phyloP scores from a whole-genome alignment of 345 rosid species.

The Pistacia vera region DNA sequence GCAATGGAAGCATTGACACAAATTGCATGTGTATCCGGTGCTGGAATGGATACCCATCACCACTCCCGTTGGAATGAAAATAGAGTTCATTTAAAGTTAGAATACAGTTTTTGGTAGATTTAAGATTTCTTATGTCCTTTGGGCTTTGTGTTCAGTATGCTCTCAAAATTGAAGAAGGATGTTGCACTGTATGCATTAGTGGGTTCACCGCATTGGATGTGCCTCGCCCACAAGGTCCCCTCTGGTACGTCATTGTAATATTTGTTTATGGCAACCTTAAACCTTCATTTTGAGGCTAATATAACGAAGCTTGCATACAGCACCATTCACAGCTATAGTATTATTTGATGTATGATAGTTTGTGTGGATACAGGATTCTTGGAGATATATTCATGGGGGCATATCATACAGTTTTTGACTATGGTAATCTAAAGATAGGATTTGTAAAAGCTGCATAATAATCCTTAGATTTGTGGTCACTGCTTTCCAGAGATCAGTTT shows the following conservation, averaged over 20 bases:
- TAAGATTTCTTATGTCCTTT: background rate
- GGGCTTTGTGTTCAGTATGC: constrained; percentile 38
- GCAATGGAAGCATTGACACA: too few relatives aligned
- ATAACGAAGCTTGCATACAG: background rate
- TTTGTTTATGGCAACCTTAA: background rate
- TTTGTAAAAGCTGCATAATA: constrained; percentile 47
- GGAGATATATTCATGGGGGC: constrained; percentile 60
- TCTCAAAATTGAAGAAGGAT: constrained; percentile 35
- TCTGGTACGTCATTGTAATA: constrained; percentile 37
- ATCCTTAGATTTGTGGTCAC: background rate
- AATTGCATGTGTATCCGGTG: too few relatives aligned
- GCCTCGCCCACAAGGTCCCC: constrained; percentile 57
- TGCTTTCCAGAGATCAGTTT: too few relatives aligned
- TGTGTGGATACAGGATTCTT: constrained; percentile 43
- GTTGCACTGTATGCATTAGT: constrained; percentile 45
- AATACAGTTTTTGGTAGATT: background rate
- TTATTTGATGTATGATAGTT: background rate
- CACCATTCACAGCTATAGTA: background rate
- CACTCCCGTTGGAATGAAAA: too few relatives aligned
- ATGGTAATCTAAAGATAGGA: constrained; percentile 49
- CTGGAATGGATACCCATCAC: too few relatives aligned
- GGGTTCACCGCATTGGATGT: constrained; percentile 50
- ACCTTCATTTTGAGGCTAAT: background rate
- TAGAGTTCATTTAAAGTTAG: background rate
- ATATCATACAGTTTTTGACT: constrained; percentile 64